Evolutionary conservation across 192 early-diverging fungal species (phyloP).

Genomic region (Dissophora ornata): DNA sequence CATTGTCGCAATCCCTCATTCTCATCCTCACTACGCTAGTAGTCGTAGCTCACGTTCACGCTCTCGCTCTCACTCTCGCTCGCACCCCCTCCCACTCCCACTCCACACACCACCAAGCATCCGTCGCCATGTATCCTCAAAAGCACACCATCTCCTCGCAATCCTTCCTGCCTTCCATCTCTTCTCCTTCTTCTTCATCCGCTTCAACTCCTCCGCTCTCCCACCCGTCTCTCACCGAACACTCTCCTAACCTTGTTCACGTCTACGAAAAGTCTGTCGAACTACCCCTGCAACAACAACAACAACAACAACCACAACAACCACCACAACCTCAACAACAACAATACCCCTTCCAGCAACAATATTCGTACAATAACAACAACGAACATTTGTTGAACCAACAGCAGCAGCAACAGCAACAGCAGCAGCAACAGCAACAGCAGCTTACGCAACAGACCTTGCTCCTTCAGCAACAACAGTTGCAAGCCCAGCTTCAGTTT

Average conservation of each 20-base stretch:
- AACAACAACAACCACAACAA: slow-evolving; percentile 13
- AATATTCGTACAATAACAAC: neutral
- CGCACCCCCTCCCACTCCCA: neutral
- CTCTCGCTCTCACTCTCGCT: neutral
- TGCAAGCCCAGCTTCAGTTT: slow-evolving; percentile 20
- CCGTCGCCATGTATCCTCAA: slow-evolving; percentile 30
- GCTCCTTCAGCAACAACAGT: slow-evolving; percentile 25
- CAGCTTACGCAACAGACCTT: slow-evolving; percentile 8
- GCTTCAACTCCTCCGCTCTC: neutral
- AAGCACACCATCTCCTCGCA: slow-evolving; percentile 7
- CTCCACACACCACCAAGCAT: neutral
- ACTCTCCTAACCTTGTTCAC: neutral
- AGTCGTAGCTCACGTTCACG: no score
- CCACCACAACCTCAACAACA: neutral
- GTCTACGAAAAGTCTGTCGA: no score
- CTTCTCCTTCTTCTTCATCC: slow-evolving; percentile 16
- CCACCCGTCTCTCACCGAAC: neutral
- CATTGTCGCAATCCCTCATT: no score
- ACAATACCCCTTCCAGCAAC: neutral
- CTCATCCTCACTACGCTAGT: no score
- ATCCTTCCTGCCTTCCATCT: neutral
- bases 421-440: slow-evolving; percentile 4
- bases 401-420: slow-evolving; percentile 1
- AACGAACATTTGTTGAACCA: no score
- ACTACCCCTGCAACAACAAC: neutral